These are phyloP conservation scores for Rhizopogon salebrosus DNA, from an alignment of 768 basidiomycete genomes.

Conservation along the genomic window DNA sequence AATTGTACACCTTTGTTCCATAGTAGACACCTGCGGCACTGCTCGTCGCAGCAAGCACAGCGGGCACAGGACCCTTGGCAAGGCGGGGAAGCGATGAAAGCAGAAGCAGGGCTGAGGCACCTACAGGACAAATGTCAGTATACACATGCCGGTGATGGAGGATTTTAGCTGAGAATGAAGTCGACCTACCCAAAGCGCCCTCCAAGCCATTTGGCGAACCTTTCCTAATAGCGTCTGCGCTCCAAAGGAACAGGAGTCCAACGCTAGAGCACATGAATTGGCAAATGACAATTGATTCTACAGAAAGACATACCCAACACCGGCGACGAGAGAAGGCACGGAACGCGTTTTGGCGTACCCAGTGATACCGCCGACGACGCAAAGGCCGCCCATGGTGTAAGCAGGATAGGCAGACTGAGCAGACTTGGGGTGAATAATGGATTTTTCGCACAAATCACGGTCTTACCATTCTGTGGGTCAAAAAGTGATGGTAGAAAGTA, in stretches of 20 bases:
- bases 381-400: conserved; percentile 70
- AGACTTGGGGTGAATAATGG: neutral
- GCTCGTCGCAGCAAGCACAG: conserved; percentile 55
- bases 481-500: too few relatives aligned
- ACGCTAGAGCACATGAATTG: conserved; percentile 41
- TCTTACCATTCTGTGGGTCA: neutral
- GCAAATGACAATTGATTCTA: neutral
- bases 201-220: conserved; percentile 73
- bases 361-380: conserved; percentile 70
- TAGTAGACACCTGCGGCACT: conserved; percentile 63
- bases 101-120: conserved; percentile 71
- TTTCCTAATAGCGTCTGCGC: conserved; percentile 69
- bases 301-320: conserved; percentile 53
- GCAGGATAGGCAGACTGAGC: conserved; percentile 77
- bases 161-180: neutral
- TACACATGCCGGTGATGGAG: neutral
- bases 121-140: conserved; percentile 28
- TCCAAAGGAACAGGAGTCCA: conserved; percentile 74
- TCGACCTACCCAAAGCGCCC: conserved; percentile 63
- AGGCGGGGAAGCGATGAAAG: conserved; percentile 71
- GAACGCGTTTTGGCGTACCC: conserved; percentile 71
- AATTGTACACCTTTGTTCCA: conserved; percentile 47
- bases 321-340: conserved; percentile 78
- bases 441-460: neutral
- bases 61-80: conserved; percentile 71